Conservation (phyloP, 306 rosid genomes). For the Purshia tridentata region DNA sequence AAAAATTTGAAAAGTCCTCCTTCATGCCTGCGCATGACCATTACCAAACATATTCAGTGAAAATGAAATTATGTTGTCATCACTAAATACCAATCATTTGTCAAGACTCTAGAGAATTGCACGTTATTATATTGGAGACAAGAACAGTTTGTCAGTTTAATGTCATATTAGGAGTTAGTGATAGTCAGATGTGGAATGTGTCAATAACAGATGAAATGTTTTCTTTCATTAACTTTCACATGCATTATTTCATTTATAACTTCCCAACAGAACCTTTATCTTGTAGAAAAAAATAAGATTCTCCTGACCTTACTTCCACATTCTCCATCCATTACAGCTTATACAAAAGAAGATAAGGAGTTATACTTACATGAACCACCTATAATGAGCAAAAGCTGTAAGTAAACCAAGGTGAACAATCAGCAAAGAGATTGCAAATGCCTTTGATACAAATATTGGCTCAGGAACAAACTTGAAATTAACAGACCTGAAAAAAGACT, state of each 20-base stretch:
- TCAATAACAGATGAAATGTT: not conserved
- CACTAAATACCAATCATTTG: not conserved
- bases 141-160: not conserved
- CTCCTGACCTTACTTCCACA: not conserved
- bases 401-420: slow-evolving; percentile 64
- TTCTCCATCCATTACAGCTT: not conserved
- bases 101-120: not conserved
- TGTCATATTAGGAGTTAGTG: not conserved
- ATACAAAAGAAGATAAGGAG: not conserved
- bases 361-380: slow-evolving; percentile 96
- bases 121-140: not conserved
- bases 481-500: slow-evolving; percentile 73
- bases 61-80: slow-evolving; percentile 4
- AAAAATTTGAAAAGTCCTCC: slow-evolving; percentile 80
- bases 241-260: not conserved
- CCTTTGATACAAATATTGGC: slow-evolving; percentile 74
- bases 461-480: slow-evolving; percentile 94
- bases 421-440: slow-evolving; percentile 72
- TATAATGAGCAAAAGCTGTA: slow-evolving; percentile 64
- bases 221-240: not conserved
- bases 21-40: slow-evolving; percentile 70
- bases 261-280: not conserved
- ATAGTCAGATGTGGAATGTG: not conserved
- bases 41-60: slow-evolving; percentile 22
- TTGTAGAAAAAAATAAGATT: not conserved